These are phyloP conservation scores for Artomyces pyxidatus DNA, from an alignment of 768 basidiomycete genomes.

Conservation along the genomic window DNA sequence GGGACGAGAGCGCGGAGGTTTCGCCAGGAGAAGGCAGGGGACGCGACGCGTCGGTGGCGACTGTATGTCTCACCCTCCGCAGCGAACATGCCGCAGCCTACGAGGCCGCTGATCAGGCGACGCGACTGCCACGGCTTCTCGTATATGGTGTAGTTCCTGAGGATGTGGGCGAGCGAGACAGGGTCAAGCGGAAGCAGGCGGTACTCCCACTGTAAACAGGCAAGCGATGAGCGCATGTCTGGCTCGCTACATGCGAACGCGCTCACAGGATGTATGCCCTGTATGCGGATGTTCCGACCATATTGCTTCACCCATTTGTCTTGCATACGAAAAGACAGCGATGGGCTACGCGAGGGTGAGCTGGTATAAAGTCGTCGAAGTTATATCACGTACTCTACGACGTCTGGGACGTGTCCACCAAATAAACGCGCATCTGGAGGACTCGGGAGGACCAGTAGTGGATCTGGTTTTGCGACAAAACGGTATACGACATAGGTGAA, in stretches of 20 bases:
- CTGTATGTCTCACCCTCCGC: constrained; percentile 74
- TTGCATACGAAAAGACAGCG: constrained; percentile 5
- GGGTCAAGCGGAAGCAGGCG: constrained; percentile 81
- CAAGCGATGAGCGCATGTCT: too few species aligned
- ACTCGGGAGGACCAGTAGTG: constrained; percentile 7
- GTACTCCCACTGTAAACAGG: constrained; percentile 62
- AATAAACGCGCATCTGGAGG: constrained; percentile 3
- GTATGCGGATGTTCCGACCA: constrained; percentile 63
- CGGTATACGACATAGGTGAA: constrained; percentile 1
- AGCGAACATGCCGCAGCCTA: constrained; percentile 78
- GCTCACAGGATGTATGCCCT: constrained; percentile 62
- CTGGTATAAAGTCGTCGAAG: background rate
- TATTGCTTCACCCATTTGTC: constrained; percentile 45
- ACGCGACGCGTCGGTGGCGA: constrained; percentile 70
- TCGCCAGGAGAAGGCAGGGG: constrained; percentile 75
- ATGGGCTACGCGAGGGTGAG: constrained; percentile 9
- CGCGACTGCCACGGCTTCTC: constrained; percentile 84
- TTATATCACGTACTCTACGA: constrained; percentile 5
- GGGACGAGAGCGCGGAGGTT: constrained; percentile 67
- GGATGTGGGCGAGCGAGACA: constrained; percentile 59
- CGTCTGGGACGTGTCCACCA: constrained; percentile 4
- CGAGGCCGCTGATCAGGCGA: constrained; percentile 61
- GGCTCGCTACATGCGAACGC: too few species aligned
- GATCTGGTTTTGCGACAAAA: constrained; percentile 7
- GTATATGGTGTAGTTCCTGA: constrained; percentile 64